A percentile compares a stretch with the other conserved stretches of the same genome.
Evolutionary conservation across 176 grass and related monocot species (phyloP).

Genomic region (Alloteropsis semialata): DNA sequence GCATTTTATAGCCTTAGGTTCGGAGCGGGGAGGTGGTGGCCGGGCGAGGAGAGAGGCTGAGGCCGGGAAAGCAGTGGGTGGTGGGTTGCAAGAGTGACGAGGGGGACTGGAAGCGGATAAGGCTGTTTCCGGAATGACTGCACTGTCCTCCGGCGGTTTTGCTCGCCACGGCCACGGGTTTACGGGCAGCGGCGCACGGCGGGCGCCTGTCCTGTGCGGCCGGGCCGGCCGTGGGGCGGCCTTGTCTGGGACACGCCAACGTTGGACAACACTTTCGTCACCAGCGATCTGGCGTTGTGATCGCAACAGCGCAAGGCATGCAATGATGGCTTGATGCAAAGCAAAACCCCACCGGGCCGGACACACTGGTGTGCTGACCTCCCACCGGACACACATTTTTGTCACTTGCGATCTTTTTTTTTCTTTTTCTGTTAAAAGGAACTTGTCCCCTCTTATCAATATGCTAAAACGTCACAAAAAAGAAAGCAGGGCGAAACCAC

Average conservation of each 20-base stretch:
- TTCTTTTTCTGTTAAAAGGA: neutral
- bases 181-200: neutral
- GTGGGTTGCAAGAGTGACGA: neutral
- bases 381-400: conserved; percentile 12
- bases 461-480: neutral
- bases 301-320: neutral
- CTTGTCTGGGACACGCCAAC: neutral
- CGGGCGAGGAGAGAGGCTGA: neutral
- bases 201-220: neutral
- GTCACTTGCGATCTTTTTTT: neutral
- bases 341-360: neutral
- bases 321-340: neutral
- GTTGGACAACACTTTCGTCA: neutral
- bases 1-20: conserved; percentile 63
- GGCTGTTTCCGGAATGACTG: conserved; percentile 6
- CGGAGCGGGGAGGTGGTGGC: neutral
- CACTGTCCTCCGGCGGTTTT: conserved; percentile 22
- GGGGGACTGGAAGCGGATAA: conserved; percentile 40
- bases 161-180: neutral
- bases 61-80: neutral
- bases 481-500: neutral
- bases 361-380: neutral
- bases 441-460: neutral
- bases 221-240: neutral
- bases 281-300: neutral